Base-by-base conservation (phyloP, 257 asterid species). In the Avicennia marina region DNA sequence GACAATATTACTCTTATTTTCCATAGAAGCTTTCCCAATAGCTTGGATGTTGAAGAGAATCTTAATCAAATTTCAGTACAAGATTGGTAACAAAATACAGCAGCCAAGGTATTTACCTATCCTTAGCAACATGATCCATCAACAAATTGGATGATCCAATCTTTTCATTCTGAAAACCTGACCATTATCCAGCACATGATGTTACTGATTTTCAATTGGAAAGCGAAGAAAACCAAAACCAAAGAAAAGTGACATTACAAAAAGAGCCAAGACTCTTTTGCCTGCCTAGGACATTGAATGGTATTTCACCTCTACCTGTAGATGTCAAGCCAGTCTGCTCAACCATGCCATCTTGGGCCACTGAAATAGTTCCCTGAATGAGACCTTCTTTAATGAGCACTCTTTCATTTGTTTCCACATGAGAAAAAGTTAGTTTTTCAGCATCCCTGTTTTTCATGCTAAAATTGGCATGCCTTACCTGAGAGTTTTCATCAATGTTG, bases 111-210 rank as follows among this genome's bases (percentile, higher is more conserved):
- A 13, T 60, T 53, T 68, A 86, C 97, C 87, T 68, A 43, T 89
- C 95, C 77, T 70, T 75, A 24, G 79, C 59, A 60, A 64, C 75
- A 58, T 74, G 89, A 63, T 83, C 91, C 20, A 57, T 36, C 41
- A 36, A 66, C 42, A 78, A 56, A 71, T 75, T 73, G 32, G 70
- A 69, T 16, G 74, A 53, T 64, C 78, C 82, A 62, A 69, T 73
- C 72, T 78, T 78, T 34, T 63, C 72, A 53, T 58, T 65, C 40
- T 56, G 79, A 40, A 74, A 80, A 57, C 85, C 95, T 85, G 82
- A 59, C 12, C 40, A 70, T 45, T 59, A 39, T 12, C 9, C 41
- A 17, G 29, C 45, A 70, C 16, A 67, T 36, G 56, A 27, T 11
- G 68, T 67, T 25, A 61, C 8, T 56, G 42, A 53, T 17, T 19